Base-by-base conservation (phyloP, 176 grass and related monocot species). In the Hsuehochloa calcarea region DNA sequence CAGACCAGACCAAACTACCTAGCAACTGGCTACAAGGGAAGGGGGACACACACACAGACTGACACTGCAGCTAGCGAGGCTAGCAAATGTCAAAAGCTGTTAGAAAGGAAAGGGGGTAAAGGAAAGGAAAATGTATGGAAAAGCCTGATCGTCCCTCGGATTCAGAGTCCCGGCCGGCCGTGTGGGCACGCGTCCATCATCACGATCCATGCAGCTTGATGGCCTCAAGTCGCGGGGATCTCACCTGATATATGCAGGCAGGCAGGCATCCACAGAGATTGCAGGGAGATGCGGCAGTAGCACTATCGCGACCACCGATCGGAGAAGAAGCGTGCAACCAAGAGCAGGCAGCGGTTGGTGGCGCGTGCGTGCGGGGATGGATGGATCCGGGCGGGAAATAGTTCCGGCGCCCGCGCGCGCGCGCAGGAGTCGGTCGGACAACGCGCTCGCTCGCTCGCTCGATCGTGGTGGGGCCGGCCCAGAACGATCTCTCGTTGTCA, bases 151-250 rank as follows among this genome's bases (percentile, higher is more conserved):
- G 25, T 19, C 13, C 14, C 43, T 31, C 27, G 35, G 27, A 63
- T 73, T 31, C 26, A 35, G 39, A 43, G 67, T 59, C 51, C 47
- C 31, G 40, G 11, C 22, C 39, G 40, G 23, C 23, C 5, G 10
- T 12, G 19, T 70, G 70, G 63, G 58, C 59, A 66, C 59, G 82
- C 22, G 22, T 25, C 22, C 45, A 76, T 84, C 31, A 75, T 75
- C 70, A 17, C 63, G 10, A 63, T 27, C 14, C 60, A 29, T 14
- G 60, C 45, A 34, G 16, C 27, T 38, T 34, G 62, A 66, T 38
- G 64, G 81, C 40, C 68, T 31, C 23, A 20, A 61, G 38, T 78
- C 39, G 63, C 38, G 63, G 27, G 12, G 4, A 41, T 8, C 74
- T 62, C 52, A 20, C 44, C 26, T 17, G 27, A 11, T 13, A 4